Evolutionary conservation across 2,329 filamentous ascomycete species (phyloP).

Genomic region (Fusarium papillatum): DNA sequence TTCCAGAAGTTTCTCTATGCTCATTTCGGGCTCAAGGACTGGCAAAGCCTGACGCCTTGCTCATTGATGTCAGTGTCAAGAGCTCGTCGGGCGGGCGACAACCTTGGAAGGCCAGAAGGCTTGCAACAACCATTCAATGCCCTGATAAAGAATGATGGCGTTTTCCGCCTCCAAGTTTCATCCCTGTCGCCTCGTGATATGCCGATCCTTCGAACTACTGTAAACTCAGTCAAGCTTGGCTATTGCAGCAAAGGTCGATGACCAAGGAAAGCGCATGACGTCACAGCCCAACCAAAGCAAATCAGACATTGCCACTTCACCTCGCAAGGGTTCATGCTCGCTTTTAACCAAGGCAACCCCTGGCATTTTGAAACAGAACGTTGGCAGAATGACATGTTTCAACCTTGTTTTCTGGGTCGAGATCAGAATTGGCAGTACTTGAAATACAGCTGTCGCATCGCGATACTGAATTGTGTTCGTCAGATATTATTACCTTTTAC

Average conservation of each 20-base stretch:
- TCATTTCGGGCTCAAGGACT: too few species aligned
- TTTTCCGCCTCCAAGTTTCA: not conserved
- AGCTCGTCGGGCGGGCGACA: too few species aligned
- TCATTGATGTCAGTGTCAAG: too few species aligned
- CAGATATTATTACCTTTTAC: not conserved
- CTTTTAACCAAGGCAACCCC: conserved; percentile 25
- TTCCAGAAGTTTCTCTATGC: not conserved
- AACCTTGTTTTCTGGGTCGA: conserved; percentile 14
- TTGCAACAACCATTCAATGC: not conserved
- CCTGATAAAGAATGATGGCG: not conserved
- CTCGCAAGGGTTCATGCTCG: not conserved
- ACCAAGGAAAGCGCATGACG: conserved; percentile 20
- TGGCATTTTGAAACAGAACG: conserved; percentile 25
- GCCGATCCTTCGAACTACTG: not conserved
- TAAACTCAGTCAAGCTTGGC: conserved; percentile 24
- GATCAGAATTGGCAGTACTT: not conserved
- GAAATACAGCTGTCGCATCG: conserved; percentile 2
- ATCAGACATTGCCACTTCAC: conserved; percentile 24
- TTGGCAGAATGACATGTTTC: conserved; percentile 15
- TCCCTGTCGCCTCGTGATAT: not conserved
- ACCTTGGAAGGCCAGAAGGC: not conserved
- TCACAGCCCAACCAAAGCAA: conserved; percentile 10
- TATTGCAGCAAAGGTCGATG: conserved; percentile 4
- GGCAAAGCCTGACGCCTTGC: too few species aligned
- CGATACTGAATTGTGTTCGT: not conserved